Base-by-base conservation (phyloP, 345 rosid species). In the Erucastrum elatum region DNA sequence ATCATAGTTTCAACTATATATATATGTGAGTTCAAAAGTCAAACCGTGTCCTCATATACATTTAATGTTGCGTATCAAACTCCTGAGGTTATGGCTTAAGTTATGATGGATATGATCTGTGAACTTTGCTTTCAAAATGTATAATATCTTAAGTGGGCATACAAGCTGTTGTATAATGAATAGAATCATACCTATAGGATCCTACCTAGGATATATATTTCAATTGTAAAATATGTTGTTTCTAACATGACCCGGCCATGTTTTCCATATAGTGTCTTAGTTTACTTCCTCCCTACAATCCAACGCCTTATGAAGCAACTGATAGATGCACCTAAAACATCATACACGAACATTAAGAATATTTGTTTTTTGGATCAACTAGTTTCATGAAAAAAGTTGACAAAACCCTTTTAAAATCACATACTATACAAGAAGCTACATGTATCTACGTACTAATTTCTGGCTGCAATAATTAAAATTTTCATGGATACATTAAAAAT, bases 31-130 rank as follows among this genome's bases (percentile, higher is more conserved):
- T 39, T 75, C 37, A 53, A 55, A 70, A 61, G 56, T 70, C 13
- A 64, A 17, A 68, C 53, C 26, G 4, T 35, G 55, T 49, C 70
- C 34, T 74, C 6, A 1, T 16, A 55, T 61, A 63, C 51, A 74
- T 55, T 70, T 31, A 80, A 56, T 64, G 79, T 69, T 74, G 75
- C 78, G 56, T 80, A 44, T 51, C 29, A 74, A 46, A 15, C 60
- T 79, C 76, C 82, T 73, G 60, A 53, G 64, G 76, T 80, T 80
- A 70, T 64, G 83, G 76, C 79, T 80, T 70, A 75, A 75, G 76
- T 80, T 70, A 80, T 75, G 83, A 68, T 46, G 46, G 37, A 46
- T 66, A 31, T 30, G 69, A 51, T 68, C 27, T 11, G 15, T 39
- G 39, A 75, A 25, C 72, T 80, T 80, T 80, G 76, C 67, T 64